Percentiles rank a stretch among this genome's conserved stretches.
These are phyloP conservation scores for Saccharomycopsis sp. DNA, from an alignment of 805 yeast species.

Conservation along the genomic window DNA sequence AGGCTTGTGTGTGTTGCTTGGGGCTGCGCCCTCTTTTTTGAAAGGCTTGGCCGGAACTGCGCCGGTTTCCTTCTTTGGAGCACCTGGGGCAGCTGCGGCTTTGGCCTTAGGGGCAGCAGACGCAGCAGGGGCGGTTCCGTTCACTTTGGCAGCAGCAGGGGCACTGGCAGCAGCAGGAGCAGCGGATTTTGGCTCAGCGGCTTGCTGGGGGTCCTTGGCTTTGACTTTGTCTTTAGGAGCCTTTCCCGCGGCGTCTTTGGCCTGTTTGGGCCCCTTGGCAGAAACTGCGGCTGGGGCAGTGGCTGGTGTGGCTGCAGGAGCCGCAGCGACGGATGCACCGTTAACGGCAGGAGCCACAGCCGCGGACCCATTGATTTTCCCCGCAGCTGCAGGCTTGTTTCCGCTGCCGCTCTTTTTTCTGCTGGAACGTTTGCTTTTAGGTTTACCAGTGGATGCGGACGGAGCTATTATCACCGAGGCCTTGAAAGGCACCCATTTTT, in stretches of 20 bases:
- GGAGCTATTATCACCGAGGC: conserved; percentile 39
- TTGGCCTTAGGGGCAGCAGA: neutral
- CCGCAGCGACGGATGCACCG: neutral
- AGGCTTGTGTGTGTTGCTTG: too few relatives aligned
- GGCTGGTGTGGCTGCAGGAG: neutral
- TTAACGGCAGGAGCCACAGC: neutral
- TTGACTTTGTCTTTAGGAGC: neutral
- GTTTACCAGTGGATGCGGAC: conserved; percentile 4
- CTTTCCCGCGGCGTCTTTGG: conserved; percentile 3
- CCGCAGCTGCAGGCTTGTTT: neutral
- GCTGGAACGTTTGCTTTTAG: conserved; percentile 11
- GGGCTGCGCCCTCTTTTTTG: neutral
- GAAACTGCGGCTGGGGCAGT: conserved; percentile 2
- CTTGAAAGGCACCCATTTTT: conserved; percentile 69
- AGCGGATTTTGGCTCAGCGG: neutral
- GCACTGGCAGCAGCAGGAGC: neutral
- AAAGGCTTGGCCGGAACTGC: neutral
- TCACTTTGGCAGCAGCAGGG: neutral
- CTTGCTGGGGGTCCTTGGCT: neutral
- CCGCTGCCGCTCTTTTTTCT: conserved; percentile 10
- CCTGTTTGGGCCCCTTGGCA: conserved; percentile 7
- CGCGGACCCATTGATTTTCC: neutral
- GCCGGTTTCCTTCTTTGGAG: neutral
- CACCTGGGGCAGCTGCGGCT: neutral
- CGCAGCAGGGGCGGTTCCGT: neutral